Evolutionary conservation across 106 monocot species (phyloP), one percentile per base, ranked within the genome.

Genomic region (Triglochin maritima): DNA sequence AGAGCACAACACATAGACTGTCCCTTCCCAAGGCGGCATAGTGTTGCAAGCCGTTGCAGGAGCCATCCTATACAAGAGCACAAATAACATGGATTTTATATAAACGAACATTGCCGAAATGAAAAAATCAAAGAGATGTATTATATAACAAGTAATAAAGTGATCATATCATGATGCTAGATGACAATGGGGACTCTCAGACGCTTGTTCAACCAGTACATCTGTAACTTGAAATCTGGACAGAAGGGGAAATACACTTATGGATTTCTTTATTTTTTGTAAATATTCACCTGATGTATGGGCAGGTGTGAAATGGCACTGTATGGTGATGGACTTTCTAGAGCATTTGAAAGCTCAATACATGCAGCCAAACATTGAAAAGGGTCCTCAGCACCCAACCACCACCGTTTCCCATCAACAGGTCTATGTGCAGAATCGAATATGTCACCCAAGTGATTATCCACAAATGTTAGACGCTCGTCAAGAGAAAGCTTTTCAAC

Each of bases 1-100:
- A 45, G 66, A 65, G n/a, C 50, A 57, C 41, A 59, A 76, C 69
- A 11, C 79, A 81, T 84, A 93, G 88, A 80, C 63, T 68, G 70
- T 88, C 81, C 80, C 88, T 88, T 75, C 92, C 92, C 12, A 93
- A 58, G 3, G 92, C 92, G 41, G 92, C 85, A 79, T 93, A 93
- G 70, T 93, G 92, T 61, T 93, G 92, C 74, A 93, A 85, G 62
- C 92, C 92, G 77, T 93, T 93, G 72, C 92, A 93, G 13, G 92
- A 93, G 67, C 92, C 92, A 74, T 93, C 92, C 92, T 93, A 64
- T 47, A 63, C 69, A 75, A 29, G 9, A 74, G 16, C 17, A 46
- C 47, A 14, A 17, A 64, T 64, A 14, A 50, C 42, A 66, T 66
- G 2, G 50, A 49, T 48, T 10, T 10, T 63, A 29, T 29, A 29